Evolutionary conservation across 2,329 filamentous ascomycete species (phyloP).

Genomic region (Allantophomopsis lycopodina): DNA sequence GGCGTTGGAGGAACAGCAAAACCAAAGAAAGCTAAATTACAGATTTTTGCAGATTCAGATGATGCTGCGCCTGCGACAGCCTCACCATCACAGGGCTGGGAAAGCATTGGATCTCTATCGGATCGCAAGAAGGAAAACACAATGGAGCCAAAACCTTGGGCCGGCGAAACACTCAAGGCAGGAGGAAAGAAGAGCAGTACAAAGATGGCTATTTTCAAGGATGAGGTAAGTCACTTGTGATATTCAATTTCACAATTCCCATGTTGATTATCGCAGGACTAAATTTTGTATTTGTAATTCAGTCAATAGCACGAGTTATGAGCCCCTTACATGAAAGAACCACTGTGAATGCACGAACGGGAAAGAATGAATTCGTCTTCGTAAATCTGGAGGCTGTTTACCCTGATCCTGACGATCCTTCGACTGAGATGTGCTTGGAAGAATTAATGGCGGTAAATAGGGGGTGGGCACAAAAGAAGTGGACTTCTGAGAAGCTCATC

Average conservation of each 20-base stretch:
- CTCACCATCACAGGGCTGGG: conserved; percentile 63
- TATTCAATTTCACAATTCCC: conserved; percentile 16
- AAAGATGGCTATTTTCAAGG: conserved; percentile 90
- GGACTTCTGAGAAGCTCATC: conserved; percentile 24
- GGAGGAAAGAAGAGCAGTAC: conserved; percentile 63
- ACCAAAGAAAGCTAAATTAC: conserved; percentile 65
- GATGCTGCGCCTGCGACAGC: conserved; percentile 40
- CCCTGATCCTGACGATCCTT: conserved; percentile 56
- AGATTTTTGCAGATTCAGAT: conserved; percentile 61
- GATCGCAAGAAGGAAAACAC: conserved; percentile 92
- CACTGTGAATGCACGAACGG: conserved; percentile 68
- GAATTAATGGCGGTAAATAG: conserved; percentile 71
- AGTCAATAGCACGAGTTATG: conserved; percentile 51
- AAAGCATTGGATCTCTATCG: conserved; percentile 73
- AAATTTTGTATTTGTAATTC: conserved; percentile 57
- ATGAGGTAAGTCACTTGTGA: conserved; percentile 61
- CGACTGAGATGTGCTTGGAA: conserved; percentile 77
- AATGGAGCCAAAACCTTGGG: conserved; percentile 79
- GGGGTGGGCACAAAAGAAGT: conserved; percentile 50
- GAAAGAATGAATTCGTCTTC: conserved; percentile 74
- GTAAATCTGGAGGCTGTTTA: conserved; percentile 80
- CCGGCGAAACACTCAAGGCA: conserved; percentile 76
- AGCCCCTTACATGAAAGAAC: conserved; percentile 63
- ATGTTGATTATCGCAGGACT: conserved; percentile 95
- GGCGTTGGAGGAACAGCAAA: conserved; percentile 41